Conservation (phyloP, 1,139 yeast genomes). For the Geotrichum australiense region DNA sequence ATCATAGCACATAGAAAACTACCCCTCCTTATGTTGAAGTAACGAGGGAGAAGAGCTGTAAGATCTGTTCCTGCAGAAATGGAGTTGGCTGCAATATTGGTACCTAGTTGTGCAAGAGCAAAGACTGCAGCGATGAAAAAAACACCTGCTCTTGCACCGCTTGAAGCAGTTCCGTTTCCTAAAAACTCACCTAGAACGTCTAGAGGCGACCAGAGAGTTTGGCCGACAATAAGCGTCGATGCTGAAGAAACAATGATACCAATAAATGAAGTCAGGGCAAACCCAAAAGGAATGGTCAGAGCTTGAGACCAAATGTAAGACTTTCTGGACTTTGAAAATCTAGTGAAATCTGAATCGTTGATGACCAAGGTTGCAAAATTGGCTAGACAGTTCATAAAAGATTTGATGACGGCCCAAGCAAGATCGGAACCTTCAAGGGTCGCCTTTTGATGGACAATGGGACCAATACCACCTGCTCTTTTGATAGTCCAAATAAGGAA, state of each 20-base stretch:
- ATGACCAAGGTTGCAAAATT: slow-evolving; percentile 82
- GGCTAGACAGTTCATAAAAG: slow-evolving; percentile 75
- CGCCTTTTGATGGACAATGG: slow-evolving; percentile 50
- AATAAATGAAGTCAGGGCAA: slow-evolving; percentile 73
- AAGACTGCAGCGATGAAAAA: slow-evolving; percentile 72
- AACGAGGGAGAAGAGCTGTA: slow-evolving; percentile 74
- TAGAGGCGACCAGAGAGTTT: slow-evolving; percentile 78
- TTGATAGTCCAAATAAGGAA: slow-evolving; percentile 76
- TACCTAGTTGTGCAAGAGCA: slow-evolving; percentile 81
- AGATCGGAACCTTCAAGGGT: slow-evolving; percentile 48
- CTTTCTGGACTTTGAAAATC: slow-evolving; percentile 57
- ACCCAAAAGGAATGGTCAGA: slow-evolving; percentile 65
- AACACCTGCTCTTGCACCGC: slow-evolving; percentile 81
- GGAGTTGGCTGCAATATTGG: slow-evolving; percentile 87
- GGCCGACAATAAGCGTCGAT: slow-evolving; percentile 60
- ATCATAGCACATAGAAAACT: slow-evolving; percentile 72
- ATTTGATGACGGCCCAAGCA: slow-evolving; percentile 76
- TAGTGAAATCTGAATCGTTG: slow-evolving; percentile 85
- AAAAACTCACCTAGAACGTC: slow-evolving; percentile 65
- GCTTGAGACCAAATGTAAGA: slow-evolving; percentile 50
- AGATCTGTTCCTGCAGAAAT: slow-evolving; percentile 88
- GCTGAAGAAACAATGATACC: slow-evolving; percentile 87
- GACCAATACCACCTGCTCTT: slow-evolving; percentile 69
- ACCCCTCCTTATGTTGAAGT: slow-evolving; percentile 74
- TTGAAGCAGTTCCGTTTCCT: slow-evolving; percentile 45